Conservation (phyloP, 805 yeast genomes). For the Ogataea methanolica region DNA sequence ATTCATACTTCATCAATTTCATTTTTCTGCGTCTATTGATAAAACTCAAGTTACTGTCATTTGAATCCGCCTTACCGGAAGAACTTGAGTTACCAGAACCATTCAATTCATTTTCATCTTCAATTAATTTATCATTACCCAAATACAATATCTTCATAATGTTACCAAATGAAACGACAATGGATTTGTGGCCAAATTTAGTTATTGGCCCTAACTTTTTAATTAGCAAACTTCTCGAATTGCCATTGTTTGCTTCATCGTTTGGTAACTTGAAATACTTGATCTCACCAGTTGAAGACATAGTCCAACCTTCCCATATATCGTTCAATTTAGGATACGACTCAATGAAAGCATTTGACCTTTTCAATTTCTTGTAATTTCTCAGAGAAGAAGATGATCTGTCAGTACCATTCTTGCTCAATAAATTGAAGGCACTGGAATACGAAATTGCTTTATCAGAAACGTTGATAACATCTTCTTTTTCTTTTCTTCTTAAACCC, state of each 20-base stretch:
- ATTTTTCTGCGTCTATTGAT: slow-evolving; percentile 33
- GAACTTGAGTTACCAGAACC: slow-evolving; percentile 22
- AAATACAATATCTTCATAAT: slow-evolving; percentile 65
- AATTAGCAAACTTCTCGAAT: slow-evolving; percentile 40
- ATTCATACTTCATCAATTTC: slow-evolving; percentile 30
- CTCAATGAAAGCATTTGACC: neutral
- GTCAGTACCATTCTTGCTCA: slow-evolving; percentile 6
- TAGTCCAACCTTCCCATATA: slow-evolving; percentile 80
- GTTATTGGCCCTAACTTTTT: slow-evolving; percentile 57
- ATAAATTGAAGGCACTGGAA: slow-evolving; percentile 11
- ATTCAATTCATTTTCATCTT: slow-evolving; percentile 45
- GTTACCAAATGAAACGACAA: slow-evolving; percentile 72
- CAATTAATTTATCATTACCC: slow-evolving; percentile 70
- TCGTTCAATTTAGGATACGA: slow-evolving; percentile 32
- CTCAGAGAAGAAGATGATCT: neutral
- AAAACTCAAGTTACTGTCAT: slow-evolving; percentile 23
- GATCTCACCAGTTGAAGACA: slow-evolving; percentile 62
- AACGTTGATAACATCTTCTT: slow-evolving; percentile 20
- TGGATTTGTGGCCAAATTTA: slow-evolving; percentile 73
- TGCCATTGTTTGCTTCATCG: slow-evolving; percentile 40
- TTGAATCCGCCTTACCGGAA: slow-evolving; percentile 24
- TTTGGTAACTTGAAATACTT: slow-evolving; percentile 55
- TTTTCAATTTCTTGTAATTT: slow-evolving; percentile 2
- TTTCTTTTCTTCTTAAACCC: slow-evolving; percentile 52
- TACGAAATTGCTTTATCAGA: slow-evolving; percentile 6